Evolutionary conservation across 2,329 filamentous ascomycete genomes (phyloP), one percentile per base, ranked within the genome.

Genomic region (Hypoxylon sp.): DNA sequence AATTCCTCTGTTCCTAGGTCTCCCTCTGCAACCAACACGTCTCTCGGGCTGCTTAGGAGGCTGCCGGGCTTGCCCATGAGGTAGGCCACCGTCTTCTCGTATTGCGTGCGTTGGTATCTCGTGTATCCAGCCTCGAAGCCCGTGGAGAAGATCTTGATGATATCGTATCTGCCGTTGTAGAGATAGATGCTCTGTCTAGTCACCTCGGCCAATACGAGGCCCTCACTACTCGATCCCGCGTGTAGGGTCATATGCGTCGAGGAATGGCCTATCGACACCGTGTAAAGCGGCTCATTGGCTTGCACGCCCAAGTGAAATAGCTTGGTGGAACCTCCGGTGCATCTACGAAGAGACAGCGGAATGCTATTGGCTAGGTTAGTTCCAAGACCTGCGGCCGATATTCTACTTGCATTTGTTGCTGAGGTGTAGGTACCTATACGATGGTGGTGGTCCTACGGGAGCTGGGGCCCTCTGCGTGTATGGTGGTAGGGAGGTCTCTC

Each of bases 1-100:
- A 73, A 73, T 8, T 48, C 16, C 65, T 72, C 71, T 11, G 7
- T 16, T 11, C 33, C 18, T 22, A 18, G n/a, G 6, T 22, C n/a
- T 26, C n/a, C 8, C 8, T 26, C 52, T 16, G 24, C 7, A n/a
- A 38, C 56, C 53, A 9, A 67, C 8, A 40, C 36, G 16, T 40
- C 36, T 40, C 36, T n/a, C 7, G 36, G 36, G 8, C 36, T 40
- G 36, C 16, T 40, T 20, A 40, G 3, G 36, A 40, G 4, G 36
- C 16, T 18, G 11, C 36, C 36, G 16, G 36, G 36, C 11, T 40
- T 40, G 36, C 36, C 16, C 36, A 40, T 20, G 16, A 40, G 16
- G 36, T 40, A 40, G 16, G 36, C 36, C 7, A 14, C 16, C 36
- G 36, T 40, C 16, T 40, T 40, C 8, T 18, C 36, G 16, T 20